phyloP scores from a whole-genome alignment of 148 eudicot genomes.

The Beta vulgaris region DNA sequence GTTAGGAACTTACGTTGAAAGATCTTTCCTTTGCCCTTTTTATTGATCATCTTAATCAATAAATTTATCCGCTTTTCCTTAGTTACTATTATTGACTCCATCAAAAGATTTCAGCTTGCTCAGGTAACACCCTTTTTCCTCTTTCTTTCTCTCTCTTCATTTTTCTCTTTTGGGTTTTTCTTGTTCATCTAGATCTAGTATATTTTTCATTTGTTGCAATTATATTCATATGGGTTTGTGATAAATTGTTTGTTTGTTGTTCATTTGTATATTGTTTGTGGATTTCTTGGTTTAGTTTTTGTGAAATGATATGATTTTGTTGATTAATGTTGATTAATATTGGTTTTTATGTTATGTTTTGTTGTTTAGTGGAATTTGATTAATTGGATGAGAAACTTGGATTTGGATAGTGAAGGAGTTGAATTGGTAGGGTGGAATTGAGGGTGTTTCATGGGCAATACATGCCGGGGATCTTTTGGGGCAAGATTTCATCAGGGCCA shows the following conservation, averaged over 20 bases:
- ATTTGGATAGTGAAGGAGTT: constrained; percentile 31
- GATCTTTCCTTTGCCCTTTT: constrained; percentile 24
- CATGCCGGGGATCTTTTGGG: constrained; percentile 91
- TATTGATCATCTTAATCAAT: constrained; percentile 11
- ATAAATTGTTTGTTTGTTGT: constrained; percentile 7
- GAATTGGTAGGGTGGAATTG: constrained; percentile 25
- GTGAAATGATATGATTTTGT: background rate
- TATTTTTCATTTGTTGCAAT: constrained; percentile 11
- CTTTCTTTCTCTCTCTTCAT: background rate
- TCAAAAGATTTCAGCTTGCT: constrained; percentile 7
- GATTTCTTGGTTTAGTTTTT: constrained; percentile 7
- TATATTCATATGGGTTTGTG: constrained; percentile 21
- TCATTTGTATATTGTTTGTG: background rate
- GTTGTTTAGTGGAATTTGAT: constrained; percentile 22
- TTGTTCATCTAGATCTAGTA: constrained; percentile 28
- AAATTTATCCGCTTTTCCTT: background rate
- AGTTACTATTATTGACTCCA: constrained; percentile 12
- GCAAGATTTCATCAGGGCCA: constrained; percentile 52
- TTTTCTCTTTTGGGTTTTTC: background rate
- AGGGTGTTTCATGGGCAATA: constrained; percentile 82
- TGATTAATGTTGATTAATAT: constrained; percentile 1
- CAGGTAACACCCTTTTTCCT: constrained; percentile 22
- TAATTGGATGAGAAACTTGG: constrained; percentile 31
- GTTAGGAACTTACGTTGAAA: constrained; percentile 33
- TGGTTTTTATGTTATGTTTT: constrained; percentile 3